Evolutionary conservation across 176 grass and related monocot species (phyloP), one percentile per base, ranked within the genome.

Genomic region (bread wheat (Triticum aestivum)): DNA sequence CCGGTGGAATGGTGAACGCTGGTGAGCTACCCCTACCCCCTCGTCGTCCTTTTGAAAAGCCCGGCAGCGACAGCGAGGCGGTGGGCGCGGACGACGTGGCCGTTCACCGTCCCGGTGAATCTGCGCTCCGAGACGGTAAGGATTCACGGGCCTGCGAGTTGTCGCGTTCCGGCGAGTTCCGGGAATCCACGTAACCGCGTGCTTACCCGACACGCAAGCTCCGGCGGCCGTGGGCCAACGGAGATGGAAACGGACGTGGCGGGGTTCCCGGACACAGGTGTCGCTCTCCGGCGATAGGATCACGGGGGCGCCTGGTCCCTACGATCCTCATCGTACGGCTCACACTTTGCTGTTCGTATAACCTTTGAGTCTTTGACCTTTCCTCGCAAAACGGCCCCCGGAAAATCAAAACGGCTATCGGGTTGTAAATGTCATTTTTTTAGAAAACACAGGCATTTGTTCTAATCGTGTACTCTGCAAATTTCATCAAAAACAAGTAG

Each of bases 121-220:
- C 23, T 24, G 23, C 23, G 23, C 23, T 24, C 23, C 23, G 23
- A 24, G 23, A 24, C 23, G 23, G 23, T 24, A 24, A 24, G 23
- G 23, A 24, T 24, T 24, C 23, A 24, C 23, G 23, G 23, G 23
- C 23, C 23, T 24, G 23, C 23, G 23, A 24, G 23, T 24, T 24
- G 91, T 95, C 86, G 74, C 82, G 82, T 80, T 90, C 63, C 77
- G 79, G 38, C 54, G 88, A 79, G 82, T 85, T 69, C 83, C 44
- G 21, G 64, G 82, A 73, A 82, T 27, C 82, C 85, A 95, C 88
- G 93, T 75, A 75, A 79, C 86, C 33, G 65, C 64, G 24, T 71
- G 61, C 59, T 45, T 89, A 77, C 21, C 11, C 14, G 12, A 47
- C 63, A 33, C 82, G 66, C 47, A 49, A 65, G n/a, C 58, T 17